A percentile compares a stretch with the other conserved stretches of the same genome.
Evolutionary conservation across 2,329 filamentous ascomycete species (phyloP).

Genomic region (Knufia fluminis): DNA sequence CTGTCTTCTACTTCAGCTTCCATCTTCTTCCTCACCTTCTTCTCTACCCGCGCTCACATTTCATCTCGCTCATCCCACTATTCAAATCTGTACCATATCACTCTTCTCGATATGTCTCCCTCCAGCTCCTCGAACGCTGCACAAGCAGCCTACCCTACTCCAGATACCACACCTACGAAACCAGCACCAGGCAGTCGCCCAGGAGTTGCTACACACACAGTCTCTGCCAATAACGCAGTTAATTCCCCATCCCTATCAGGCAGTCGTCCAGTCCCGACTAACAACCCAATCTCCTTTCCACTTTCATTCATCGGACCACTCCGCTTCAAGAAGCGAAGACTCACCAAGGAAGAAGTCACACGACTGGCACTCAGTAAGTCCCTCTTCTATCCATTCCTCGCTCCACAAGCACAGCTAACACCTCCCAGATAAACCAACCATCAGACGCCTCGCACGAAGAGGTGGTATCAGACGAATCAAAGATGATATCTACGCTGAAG

Average conservation of each 20-base stretch:
- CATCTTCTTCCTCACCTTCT: slow-evolving; percentile 19
- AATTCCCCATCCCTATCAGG: no score
- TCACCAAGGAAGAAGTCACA: neutral
- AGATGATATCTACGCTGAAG: slow-evolving; percentile 24
- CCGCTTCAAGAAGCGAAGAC: neutral
- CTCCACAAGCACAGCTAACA: no score
- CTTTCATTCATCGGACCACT: slow-evolving; percentile 2
- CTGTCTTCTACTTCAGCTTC: neutral
- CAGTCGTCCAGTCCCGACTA: no score
- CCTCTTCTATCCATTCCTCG: neutral
- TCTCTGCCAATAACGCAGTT: no score
- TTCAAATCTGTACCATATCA: slow-evolving; percentile 18
- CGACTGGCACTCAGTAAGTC: slow-evolving; percentile 6
- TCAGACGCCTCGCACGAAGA: slow-evolving; percentile 30
- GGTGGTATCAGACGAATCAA: slow-evolving; percentile 28
- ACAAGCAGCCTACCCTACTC: neutral
- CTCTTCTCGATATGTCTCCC: neutral
- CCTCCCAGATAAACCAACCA: slow-evolving; percentile 13
- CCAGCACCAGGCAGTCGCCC: no score
- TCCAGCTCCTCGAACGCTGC: neutral
- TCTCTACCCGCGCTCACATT: no score
- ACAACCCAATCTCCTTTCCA: neutral
- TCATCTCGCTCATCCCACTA: slow-evolving; percentile 13
- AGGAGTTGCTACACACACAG: no score
- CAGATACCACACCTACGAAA: neutral